phyloP scores from a whole-genome alignment of 2,329 filamentous ascomycete species.

The Hymenoscyphus occultus region DNA sequence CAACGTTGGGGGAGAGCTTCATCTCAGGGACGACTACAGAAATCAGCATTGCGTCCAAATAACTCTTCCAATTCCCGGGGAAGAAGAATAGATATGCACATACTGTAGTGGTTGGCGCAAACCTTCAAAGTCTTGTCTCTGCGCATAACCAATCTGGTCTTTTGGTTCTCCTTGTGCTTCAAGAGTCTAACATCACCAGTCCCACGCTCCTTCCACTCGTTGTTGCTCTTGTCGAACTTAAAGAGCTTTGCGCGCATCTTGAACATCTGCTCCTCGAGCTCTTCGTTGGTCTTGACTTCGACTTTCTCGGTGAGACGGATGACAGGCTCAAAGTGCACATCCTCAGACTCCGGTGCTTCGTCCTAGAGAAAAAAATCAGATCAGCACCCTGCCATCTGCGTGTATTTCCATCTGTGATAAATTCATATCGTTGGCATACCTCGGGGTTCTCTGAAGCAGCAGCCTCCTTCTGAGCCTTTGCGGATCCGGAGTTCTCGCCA shows the following conservation, averaged over 20 bases:
- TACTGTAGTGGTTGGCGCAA: conserved; percentile 99
- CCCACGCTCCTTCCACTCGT: conserved; percentile 99
- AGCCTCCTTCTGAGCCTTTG: conserved; percentile 69
- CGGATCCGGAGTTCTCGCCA: conserved; percentile 84
- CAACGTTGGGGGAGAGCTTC: conserved; percentile 97
- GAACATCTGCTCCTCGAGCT: conserved; percentile 94
- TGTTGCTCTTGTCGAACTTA: conserved; percentile 87
- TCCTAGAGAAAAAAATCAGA: conserved; percentile 45
- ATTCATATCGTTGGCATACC: conserved; percentile 22
- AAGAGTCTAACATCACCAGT: conserved; percentile 94
- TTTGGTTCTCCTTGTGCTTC: conserved; percentile 98
- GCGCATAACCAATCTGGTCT: conserved; percentile 97
- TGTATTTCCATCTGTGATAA: not conserved
- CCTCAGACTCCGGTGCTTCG: conserved; percentile 79
- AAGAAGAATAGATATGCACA: conserved; percentile 37
- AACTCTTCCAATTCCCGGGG: not conserved
- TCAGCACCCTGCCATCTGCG: conserved; percentile 18
- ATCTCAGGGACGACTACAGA: conserved; percentile 87
- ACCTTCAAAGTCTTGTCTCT: conserved; percentile 99
- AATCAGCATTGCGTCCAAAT: not conserved
- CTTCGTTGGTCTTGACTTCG: conserved; percentile 96
- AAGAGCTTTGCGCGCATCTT: conserved; percentile 99
- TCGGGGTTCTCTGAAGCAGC: conserved; percentile 39
- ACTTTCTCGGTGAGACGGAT: conserved; percentile 95
- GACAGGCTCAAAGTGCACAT: conserved; percentile 96